A percentile compares a stretch with the other conserved stretches of the same genome.
phyloP scores from a whole-genome alignment of 371 early-diverging fungal species.

The Mucor piriformis region DNA sequence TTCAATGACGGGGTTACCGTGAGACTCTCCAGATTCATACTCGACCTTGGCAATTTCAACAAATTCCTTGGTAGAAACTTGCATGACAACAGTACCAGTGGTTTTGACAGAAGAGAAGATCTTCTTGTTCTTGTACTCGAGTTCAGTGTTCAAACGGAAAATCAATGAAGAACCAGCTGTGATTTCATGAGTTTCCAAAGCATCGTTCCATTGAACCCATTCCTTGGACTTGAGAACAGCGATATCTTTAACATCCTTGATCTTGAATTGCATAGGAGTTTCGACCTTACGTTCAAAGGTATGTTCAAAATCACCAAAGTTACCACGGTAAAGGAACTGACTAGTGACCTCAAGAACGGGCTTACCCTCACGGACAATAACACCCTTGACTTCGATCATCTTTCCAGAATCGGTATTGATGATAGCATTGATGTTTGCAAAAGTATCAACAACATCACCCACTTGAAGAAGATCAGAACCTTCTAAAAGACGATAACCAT shows the following conservation, averaged over 20 bases:
- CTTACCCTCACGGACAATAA: slow-evolving; percentile 62
- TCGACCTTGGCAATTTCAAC: slow-evolving; percentile 84
- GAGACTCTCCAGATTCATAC: slow-evolving; percentile 73
- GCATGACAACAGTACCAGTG: slow-evolving; percentile 80
- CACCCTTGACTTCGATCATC: slow-evolving; percentile 87
- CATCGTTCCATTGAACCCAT: slow-evolving; percentile 83
- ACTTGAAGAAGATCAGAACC: slow-evolving; percentile 77
- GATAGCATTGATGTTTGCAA: slow-evolving; percentile 77
- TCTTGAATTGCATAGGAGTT: slow-evolving; percentile 79
- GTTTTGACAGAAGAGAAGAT: slow-evolving; percentile 74
- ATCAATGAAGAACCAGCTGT: slow-evolving; percentile 75
- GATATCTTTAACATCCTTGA: slow-evolving; percentile 79
- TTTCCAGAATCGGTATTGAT: slow-evolving; percentile 89
- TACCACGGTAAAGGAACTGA: slow-evolving; percentile 93
- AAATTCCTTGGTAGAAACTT: slow-evolving; percentile 83
- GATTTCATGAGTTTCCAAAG: slow-evolving; percentile 64
- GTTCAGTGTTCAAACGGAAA: slow-evolving; percentile 83
- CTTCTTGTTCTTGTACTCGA: slow-evolving; percentile 77
- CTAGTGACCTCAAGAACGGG: slow-evolving; percentile 77
- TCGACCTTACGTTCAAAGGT: slow-evolving; percentile 86
- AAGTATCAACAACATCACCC: slow-evolving; percentile 85
- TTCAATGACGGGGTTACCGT: slow-evolving; percentile 82
- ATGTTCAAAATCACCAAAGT: slow-evolving; percentile 80
- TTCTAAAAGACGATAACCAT: slow-evolving; percentile 90
- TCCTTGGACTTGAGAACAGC: slow-evolving; percentile 90